These are phyloP conservation scores for Lycium barbarum DNA, from an alignment of 257 asterid species.

Conservation along the genomic window DNA sequence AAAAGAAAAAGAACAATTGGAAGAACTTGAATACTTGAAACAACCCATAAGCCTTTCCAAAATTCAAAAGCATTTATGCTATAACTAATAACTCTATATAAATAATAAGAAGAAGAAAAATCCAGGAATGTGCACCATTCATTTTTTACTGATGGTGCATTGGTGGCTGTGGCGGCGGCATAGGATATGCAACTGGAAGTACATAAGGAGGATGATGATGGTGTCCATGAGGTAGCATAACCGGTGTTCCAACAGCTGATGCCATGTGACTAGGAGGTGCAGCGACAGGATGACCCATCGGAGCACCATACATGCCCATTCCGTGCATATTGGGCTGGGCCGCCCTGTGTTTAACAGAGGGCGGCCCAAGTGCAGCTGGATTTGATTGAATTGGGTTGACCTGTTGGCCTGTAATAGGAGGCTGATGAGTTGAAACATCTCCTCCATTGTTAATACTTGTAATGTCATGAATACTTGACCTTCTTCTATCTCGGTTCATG, in stretches of 20 bases:
- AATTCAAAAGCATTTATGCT: constrained; percentile 23
- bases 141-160: constrained; percentile 52
- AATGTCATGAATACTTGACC: constrained; percentile 95
- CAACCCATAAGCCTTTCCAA: constrained; percentile 18
- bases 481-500: constrained; percentile 83
- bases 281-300: constrained; percentile 79
- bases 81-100: no score
- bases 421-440: constrained; percentile 58
- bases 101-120: background rate
- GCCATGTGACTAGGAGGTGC: constrained; percentile 71
- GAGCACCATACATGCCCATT: constrained; percentile 72
- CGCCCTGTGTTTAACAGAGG: constrained; percentile 61
- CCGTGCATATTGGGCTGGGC: constrained; percentile 62
- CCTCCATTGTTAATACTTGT: constrained; percentile 75
- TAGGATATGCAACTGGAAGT: constrained; percentile 69
- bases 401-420: constrained; percentile 80
- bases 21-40: background rate
- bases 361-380: constrained; percentile 43
- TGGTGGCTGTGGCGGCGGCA: constrained; percentile 58
- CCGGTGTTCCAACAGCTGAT: constrained; percentile 87
- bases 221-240: constrained; percentile 77
- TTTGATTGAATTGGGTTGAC: constrained; percentile 47
- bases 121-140: background rate
- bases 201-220: constrained; percentile 62
- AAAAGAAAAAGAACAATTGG: background rate